Base-by-base conservation (phyloP, 2,329 filamentous ascomycete genomes). In the Phyllosticta ampelicida region DNA sequence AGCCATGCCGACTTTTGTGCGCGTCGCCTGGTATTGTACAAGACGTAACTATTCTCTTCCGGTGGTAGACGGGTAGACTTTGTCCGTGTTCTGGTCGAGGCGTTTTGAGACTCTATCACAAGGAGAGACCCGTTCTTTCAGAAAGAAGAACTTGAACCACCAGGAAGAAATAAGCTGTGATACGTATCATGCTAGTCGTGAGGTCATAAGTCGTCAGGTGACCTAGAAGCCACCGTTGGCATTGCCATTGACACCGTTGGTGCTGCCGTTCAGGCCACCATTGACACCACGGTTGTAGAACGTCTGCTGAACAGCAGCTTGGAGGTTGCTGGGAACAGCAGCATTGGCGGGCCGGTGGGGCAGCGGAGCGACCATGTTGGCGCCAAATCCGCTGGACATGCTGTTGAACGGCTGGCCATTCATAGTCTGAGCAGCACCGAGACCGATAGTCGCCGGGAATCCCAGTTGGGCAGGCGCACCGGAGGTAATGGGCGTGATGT, bases 231-330 rank as follows among this genome's bases (percentile, higher is more conserved):
- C 36, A n/a, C 36, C 36, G 13, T 44, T 44, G 30, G 16, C 30
- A 44, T 44, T 44, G 13, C 30, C 30, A n/a, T n/a, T 44, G 11
- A 44, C 36, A 44, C 36, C 36, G 36, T 44, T 44, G 36, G n/a
- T 19, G 28, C 18, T 13, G 19, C 50, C 50, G 51, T 52, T 52
- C 51, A 52, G 28, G 19, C 28, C 36, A n/a, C 36, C 36, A 16
- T 44, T 44, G 36, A 44, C n/a, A 16, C 36, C 36, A n/a, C 36
- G 36, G 36, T 44, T 44, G 36, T 44, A 44, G 49, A 51, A 51
- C 19, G 28, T 23, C 73, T 67, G 58, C 68, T 70, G 54, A 63
- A 70, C 66, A 68, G 66, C 66, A 61, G 70, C 70, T 61, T 71
- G 68, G 51, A 73, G 62, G 44, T 71, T 70, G 53, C 63, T 67